Base-by-base conservation (phyloP, 129 eudicot genomes). In the Lactuca sativa region DNA sequence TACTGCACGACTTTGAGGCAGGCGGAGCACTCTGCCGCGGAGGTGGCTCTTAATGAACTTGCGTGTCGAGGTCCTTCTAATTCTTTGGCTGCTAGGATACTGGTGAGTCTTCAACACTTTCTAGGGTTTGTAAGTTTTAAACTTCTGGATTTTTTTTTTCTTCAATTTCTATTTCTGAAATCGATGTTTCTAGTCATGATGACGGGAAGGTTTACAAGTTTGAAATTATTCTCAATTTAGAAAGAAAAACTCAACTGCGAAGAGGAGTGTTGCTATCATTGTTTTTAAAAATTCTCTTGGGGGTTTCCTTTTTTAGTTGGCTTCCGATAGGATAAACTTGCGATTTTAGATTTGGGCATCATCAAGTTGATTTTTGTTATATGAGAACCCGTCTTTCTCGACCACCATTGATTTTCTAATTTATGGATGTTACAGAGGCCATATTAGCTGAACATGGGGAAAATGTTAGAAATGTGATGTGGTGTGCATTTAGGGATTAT, bases 21-120 rank as follows among this genome's bases (percentile, higher is more conserved):
- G 68, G 95, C 95, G 9, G 95, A 88, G 63, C 95, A 88, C 64
- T 86, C 90, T 2, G 95, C 95, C 6, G 95, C 95, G 3, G 90
- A 84, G 83, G 84, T 84, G n/a, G 95, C 95, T 12, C 79, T 88
- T 7, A 61, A 57, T 58, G 71, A 84, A 1, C 83, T 88, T 36
- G 77, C 87, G 0, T 67, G 62, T 25, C 83, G 85, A 3, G 95
- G 88, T 9, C 88, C 95, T 12, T 66, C 87, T 12, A 76, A 77
- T 25, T 79, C 90, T 6, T 75, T 88, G 18, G 95, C 88, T 30
- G 95, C 90, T 17, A 82, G 85, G 81, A 82, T 88, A 44, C 62
- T 88, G 82, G 95, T 88, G 65, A 68, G 81, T 34, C 5, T 36
- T 56, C 7, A 30, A 9, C 17, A 37, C 18, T 32, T 13, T 15